A percentile compares a stretch with the other conserved stretches of the same genome.
These are phyloP conservation scores for Cryptococcus depauperatus DNA, from an alignment of 1,284 basidiomycete species.

Conservation along the genomic window DNA sequence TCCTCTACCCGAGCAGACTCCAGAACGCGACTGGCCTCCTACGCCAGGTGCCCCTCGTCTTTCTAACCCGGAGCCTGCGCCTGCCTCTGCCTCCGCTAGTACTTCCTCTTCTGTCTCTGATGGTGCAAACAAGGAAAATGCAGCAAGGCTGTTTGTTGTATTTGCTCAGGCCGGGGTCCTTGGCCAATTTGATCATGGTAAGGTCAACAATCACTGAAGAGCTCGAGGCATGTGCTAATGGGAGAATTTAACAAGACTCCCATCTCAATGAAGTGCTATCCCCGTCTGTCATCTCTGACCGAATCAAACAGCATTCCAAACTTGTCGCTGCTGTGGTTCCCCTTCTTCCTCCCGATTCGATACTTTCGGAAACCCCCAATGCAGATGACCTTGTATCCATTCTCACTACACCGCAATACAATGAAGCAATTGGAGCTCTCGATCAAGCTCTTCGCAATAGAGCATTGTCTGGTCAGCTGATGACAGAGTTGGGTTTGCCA, in stretches of 20 bases:
- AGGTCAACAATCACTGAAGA: neutral
- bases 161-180: constrained; percentile 28
- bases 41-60: constrained; percentile 27
- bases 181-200: constrained; percentile 12
- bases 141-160: constrained; percentile 33
- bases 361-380: constrained; percentile 24
- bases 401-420: constrained; percentile 40
- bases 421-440: constrained; percentile 37
- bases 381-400: constrained; percentile 33
- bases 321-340: constrained; percentile 28
- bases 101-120: constrained; percentile 2
- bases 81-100: constrained; percentile 4
- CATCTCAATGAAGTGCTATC: constrained; percentile 39
- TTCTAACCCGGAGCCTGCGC: constrained; percentile 19
- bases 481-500: constrained; percentile 36
- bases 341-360: constrained; percentile 34
- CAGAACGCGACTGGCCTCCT: constrained; percentile 17
- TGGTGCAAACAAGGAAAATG: constrained; percentile 18
- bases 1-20: constrained; percentile 14
- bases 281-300: constrained; percentile 26
- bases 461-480: constrained; percentile 36
- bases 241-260: constrained; percentile 19
- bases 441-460: constrained; percentile 42
- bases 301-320: constrained; percentile 24
- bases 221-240: neutral